Base-by-base conservation (phyloP, 371 early-diverging fungal species). In the Mortierella sp. region DNA sequence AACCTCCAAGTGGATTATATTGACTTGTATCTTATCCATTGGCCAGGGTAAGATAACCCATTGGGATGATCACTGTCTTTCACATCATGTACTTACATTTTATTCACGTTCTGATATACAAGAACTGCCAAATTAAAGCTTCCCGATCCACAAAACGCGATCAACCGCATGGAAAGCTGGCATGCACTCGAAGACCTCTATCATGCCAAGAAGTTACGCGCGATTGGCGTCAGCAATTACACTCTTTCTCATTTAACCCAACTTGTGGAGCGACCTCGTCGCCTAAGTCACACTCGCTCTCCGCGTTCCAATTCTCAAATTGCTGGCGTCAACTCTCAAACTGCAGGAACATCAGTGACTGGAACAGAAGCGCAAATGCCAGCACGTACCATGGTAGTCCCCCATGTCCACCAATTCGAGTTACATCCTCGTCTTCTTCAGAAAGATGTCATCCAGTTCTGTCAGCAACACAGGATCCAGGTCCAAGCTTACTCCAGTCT, bases 401-500 rank as follows among this genome's bases (percentile, higher is more conserved):
- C 96, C 10, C 87, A 87, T 66, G 88, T 91, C 37, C 84, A 88
- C 34, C 95, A 96, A 82, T 80, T 93, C 63, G 95, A 96, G 75
- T 55, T 93, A 22, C 94, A 95, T 66, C 95, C 95, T 2, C 85
- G 88, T 15, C 70, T 85, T 54, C 71, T 76, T n/a, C 88, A 87
- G 51, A 68, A 71, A 1, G 88, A 86, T 6, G 73, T 94, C 1
- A 58, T 89, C 43, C 78, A 86, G 2, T 88, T 84, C 64, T 92
- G 92, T 76, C 51, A 83, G 1, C 40, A 74, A 10, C 82, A 92
- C 64, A 69, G 77, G 5, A 93, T 96, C 53, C 79, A 76, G 22
- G 86, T 96, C 6, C 92, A 96, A 66, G 97, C 96, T 0, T 99
- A 98, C 77, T 95, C 96, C 3, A 92, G 94, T 68, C 86, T 98